Percentiles rank a stretch among this genome's conserved stretches.
These are phyloP conservation scores for Xylaria multiplex DNA, from an alignment of 2,329 filamentous ascomycete species.

Conservation along the genomic window DNA sequence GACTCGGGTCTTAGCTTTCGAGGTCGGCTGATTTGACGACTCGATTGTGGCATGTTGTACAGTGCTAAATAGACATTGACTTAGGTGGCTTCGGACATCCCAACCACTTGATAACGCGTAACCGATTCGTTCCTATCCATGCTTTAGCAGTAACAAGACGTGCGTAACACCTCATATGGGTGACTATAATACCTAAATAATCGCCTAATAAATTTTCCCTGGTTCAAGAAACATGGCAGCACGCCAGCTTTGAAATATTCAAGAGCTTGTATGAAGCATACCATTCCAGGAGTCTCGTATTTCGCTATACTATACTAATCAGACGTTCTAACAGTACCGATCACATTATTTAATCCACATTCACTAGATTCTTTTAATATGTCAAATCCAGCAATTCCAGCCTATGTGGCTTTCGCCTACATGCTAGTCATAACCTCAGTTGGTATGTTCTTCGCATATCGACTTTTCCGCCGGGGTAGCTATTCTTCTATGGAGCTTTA, in stretches of 20 bases:
- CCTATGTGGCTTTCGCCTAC: slow-evolving; percentile 27
- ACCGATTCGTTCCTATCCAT: slow-evolving; percentile 14
- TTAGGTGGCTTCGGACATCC: slow-evolving; percentile 10
- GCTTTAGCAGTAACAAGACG: neutral
- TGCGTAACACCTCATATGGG: slow-evolving; percentile 3
- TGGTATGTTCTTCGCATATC: neutral
- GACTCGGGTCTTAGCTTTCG: neutral
- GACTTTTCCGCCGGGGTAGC: neutral
- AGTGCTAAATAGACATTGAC: slow-evolving; percentile 5
- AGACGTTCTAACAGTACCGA: neutral
- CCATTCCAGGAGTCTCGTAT: neutral
- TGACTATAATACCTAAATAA: slow-evolving; percentile 4
- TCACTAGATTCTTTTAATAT: neutral
- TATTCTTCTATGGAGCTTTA: neutral
- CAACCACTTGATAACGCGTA: slow-evolving; percentile 8
- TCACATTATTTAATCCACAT: neutral
- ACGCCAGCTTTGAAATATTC: neutral
- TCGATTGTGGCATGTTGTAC: slow-evolving; percentile 7
- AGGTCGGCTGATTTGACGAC: slow-evolving; percentile 2
- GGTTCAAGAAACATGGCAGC: neutral
- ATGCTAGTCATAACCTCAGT: neutral
- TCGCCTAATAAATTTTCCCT: neutral
- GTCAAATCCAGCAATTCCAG: neutral
- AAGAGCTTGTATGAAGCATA: neutral
- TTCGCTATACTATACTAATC: neutral